phyloP scores from a whole-genome alignment of 176 grass and related monocot species.

The Elymus sibiricus region DNA sequence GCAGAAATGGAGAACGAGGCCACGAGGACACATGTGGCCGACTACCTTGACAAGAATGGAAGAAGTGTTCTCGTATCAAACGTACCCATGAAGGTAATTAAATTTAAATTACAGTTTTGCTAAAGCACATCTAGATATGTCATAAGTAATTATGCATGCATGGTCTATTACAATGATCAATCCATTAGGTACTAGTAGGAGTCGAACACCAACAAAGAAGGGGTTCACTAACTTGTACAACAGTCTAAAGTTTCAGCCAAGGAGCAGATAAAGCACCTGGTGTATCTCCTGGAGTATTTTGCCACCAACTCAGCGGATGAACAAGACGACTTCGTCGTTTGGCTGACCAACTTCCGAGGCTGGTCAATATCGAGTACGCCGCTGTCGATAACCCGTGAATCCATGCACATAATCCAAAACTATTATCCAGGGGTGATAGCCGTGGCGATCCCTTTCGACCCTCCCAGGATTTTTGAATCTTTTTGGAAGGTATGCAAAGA shows the following conservation, averaged over 20 bases:
- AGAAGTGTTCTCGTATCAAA: conserved; percentile 31
- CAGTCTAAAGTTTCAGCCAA: conserved; percentile 35
- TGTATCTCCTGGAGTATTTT: conserved; percentile 40
- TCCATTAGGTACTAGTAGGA: no score
- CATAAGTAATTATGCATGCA: not conserved
- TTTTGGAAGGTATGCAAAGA: conserved; percentile 44
- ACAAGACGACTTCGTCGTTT: conserved; percentile 36
- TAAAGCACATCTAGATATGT: no score
- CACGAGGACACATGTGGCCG: conserved; percentile 33
- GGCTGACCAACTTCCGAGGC: conserved; percentile 32
- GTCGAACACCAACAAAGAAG: no score
- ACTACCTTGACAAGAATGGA: conserved; percentile 57
- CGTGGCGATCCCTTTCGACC: conserved; percentile 28
- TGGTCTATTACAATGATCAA: not conserved
- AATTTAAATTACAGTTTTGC: no score
- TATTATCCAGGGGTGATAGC: conserved; percentile 44
- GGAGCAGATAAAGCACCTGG: conserved; percentile 50
- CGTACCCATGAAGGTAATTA: conserved; percentile 26
- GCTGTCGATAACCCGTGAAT: conserved; percentile 20
- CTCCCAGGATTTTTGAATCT: conserved; percentile 48
- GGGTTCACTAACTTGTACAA: not conserved
- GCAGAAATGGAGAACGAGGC: conserved; percentile 17
- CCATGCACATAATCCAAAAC: conserved; percentile 39
- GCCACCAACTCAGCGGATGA: not conserved
- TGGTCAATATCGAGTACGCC: conserved; percentile 31